Evolutionary conservation across 164 flowering plant genomes (phyloP).

Genomic region (Platanus orientalis): DNA sequence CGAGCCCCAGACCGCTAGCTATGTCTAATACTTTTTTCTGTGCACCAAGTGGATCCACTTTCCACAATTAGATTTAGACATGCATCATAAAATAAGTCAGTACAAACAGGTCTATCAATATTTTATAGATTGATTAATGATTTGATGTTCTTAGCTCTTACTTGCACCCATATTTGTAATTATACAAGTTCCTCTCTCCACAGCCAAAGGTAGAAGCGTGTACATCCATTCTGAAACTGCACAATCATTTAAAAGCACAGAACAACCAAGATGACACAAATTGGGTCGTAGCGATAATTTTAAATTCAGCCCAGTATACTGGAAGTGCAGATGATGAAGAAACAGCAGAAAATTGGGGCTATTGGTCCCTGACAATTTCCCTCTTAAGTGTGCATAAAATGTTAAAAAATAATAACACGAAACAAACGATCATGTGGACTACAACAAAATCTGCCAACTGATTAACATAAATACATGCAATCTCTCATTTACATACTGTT

Average conservation of each 20-base stretch:
- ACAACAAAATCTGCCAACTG: too few species aligned
- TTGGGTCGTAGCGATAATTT: neutral
- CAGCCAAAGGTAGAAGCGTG: constrained; percentile 75
- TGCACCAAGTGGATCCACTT: constrained; percentile 89
- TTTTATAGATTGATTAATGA: constrained; percentile 1
- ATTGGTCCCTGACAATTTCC: too few species aligned
- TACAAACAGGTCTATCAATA: neutral
- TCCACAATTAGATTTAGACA: constrained; percentile 5
- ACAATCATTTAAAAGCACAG: neutral
- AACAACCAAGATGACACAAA: neutral
- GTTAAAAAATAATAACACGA: too few species aligned
- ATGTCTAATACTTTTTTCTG: constrained; percentile 62
- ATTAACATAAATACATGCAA: too few species aligned
- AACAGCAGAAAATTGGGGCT: neutral
- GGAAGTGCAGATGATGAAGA: neutral
- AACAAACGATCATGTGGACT: too few species aligned
- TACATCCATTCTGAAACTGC: constrained; percentile 90
- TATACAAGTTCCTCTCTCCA: constrained; percentile 73
- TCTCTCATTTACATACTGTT: neutral
- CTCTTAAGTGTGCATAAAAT: too few species aligned
- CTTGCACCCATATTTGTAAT: constrained; percentile 99
- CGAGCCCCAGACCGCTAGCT: constrained; percentile 60
- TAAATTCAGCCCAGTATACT: too few species aligned
- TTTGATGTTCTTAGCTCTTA: constrained; percentile 21
- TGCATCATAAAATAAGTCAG: neutral